These are phyloP conservation scores for Sequoia sempervirens DNA, from an alignment of 75 land plant genomes.

Conservation along the genomic window DNA sequence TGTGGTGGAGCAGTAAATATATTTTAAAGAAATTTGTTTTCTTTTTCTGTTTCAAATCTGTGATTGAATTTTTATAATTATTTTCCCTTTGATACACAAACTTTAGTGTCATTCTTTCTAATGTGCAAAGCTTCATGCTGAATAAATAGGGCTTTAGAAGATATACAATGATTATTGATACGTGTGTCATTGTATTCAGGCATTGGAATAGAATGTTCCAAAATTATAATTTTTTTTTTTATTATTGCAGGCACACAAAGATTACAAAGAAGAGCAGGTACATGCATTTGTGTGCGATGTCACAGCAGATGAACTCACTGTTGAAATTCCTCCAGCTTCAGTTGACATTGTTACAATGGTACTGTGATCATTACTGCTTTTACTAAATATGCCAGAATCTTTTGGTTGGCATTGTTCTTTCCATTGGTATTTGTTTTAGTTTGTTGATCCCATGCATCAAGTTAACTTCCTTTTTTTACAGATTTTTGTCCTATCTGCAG, in stretches of 20 bases:
- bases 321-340: conserved; percentile 55
- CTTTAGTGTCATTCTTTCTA: background rate
- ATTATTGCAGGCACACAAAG: conserved; percentile 70
- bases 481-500: conserved; percentile 95
- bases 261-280: conserved; percentile 49
- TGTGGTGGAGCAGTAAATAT: background rate
- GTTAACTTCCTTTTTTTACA: conserved; percentile 52
- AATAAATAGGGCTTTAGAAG: background rate
- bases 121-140: background rate
- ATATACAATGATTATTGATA: background rate
- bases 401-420: conserved; percentile 5
- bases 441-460: conserved; percentile 1
- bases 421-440: background rate
- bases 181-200: background rate
- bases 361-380: conserved; percentile 8
- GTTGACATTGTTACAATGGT: conserved; percentile 92
- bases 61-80: background rate
- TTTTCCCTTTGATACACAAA: background rate
- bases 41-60: background rate
- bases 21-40: background rate
- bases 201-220: background rate
- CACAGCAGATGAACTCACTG: conserved; percentile 62
- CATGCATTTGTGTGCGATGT: conserved; percentile 93
- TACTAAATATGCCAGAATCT: background rate
- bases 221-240: background rate